Conservation (phyloP, 1,284 basidiomycete species). For the Austropuccinia psidii region DNA sequence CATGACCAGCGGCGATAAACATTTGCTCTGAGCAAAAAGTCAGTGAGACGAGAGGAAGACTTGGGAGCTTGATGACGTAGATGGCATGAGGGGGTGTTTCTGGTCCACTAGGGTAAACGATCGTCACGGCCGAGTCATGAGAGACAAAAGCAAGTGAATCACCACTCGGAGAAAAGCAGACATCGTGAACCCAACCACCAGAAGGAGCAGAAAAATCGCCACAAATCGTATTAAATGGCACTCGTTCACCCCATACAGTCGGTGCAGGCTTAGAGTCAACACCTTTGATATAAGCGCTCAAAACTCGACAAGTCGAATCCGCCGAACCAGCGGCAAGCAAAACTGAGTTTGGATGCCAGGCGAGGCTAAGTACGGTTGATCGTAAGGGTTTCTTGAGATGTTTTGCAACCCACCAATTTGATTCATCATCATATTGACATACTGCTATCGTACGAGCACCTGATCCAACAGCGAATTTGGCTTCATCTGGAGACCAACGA, state of each 20-base stretch:
- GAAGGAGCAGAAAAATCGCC: slow-evolving; percentile 81
- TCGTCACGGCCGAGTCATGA: slow-evolving; percentile 83
- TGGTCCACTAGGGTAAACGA: slow-evolving; percentile 74
- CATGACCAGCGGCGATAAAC: slow-evolving; percentile 88
- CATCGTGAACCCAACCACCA: slow-evolving; percentile 94
- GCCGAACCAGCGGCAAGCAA: slow-evolving; percentile 87
- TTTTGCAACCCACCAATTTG: slow-evolving; percentile 99
- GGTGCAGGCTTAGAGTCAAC: slow-evolving; percentile 85
- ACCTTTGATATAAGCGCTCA: slow-evolving; percentile 98
- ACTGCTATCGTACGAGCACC: slow-evolving; percentile 89
- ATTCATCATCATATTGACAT: slow-evolving; percentile 90
- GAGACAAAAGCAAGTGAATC: slow-evolving; percentile 85
- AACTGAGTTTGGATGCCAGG: slow-evolving; percentile 98
- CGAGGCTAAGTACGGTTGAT: slow-evolving; percentile 83
- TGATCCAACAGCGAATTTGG: slow-evolving; percentile 97
- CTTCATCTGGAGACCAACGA: slow-evolving; percentile 92
- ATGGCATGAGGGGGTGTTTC: slow-evolving; percentile 52
- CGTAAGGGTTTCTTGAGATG: slow-evolving; percentile 94
- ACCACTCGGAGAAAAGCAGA: slow-evolving; percentile 91
- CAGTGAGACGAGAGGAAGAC: slow-evolving; percentile 72
- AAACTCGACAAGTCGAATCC: slow-evolving; percentile 93
- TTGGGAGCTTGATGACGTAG: slow-evolving; percentile 64
- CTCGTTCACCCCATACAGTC: slow-evolving; percentile 90
- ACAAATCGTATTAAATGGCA: slow-evolving; percentile 96
- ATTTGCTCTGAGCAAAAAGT: slow-evolving; percentile 73